Evolutionary conservation across 768 basidiomycete species (phyloP).

Genomic region (Udeniomyces megalosporus): DNA sequence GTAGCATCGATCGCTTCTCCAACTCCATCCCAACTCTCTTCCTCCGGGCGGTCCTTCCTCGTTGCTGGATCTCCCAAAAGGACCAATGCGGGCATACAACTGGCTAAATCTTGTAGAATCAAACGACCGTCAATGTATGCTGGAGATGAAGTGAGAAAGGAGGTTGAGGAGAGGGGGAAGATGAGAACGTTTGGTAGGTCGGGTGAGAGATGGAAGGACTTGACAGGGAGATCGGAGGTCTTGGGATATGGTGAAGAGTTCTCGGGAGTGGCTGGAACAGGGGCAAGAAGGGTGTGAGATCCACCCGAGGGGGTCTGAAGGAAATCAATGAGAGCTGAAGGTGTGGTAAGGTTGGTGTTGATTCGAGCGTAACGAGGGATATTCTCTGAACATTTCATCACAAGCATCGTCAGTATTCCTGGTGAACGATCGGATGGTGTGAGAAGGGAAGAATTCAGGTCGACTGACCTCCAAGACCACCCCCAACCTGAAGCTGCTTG

Average conservation of each 20-base stretch:
- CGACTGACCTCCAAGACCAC: constrained; percentile 21
- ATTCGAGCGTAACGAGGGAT: constrained; percentile 27
- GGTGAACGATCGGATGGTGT: no score
- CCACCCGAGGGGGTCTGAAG: constrained; percentile 11
- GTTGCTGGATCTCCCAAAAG: constrained; percentile 29
- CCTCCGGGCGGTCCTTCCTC: constrained; percentile 15
- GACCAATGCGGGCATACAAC: constrained; percentile 82
- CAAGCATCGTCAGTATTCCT: no score
- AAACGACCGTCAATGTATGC: constrained; percentile 42
- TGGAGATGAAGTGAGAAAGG: constrained; percentile 53
- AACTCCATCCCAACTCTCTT: background rate
- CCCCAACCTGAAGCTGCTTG: constrained; percentile 24
- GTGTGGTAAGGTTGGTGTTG: constrained; percentile 24
- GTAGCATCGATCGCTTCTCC: constrained; percentile 72
- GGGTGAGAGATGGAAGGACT: constrained; percentile 51
- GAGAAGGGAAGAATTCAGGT: background rate
- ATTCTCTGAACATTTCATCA: no score
- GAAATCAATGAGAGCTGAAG: constrained; percentile 3
- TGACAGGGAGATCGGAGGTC: constrained; percentile 16
- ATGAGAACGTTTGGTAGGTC: constrained; percentile 67
- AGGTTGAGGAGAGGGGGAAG: constrained; percentile 45
- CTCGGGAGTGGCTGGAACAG: background rate
- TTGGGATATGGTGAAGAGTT: no score
- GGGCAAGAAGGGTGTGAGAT: constrained; percentile 8
- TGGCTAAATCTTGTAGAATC: constrained; percentile 94